These are phyloP conservation scores for Murraya koenigii DNA, from an alignment of 345 rosid genomes.

Conservation along the genomic window DNA sequence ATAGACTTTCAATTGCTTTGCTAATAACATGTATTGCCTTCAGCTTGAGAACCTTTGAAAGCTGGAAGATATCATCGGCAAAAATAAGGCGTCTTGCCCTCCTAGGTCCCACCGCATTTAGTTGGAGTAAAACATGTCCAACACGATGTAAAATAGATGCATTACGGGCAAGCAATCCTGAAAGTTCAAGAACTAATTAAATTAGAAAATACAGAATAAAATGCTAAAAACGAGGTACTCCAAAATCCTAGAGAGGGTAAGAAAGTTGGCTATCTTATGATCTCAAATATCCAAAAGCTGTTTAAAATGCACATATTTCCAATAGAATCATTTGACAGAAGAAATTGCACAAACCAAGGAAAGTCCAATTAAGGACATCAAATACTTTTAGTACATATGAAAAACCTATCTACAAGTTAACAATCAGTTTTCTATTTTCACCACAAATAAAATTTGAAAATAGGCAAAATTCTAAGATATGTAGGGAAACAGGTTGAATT, in stretches of 20 bases:
- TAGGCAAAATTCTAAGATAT: background rate
- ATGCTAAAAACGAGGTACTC: constrained; percentile 5
- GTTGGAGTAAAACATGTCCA: constrained; percentile 67
- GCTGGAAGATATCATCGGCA: constrained; percentile 88
- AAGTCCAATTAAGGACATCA: background rate
- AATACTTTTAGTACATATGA: background rate
- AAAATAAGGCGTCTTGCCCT: constrained; percentile 59
- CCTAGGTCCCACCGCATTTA: constrained; percentile 56
- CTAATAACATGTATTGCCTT: constrained; percentile 61
- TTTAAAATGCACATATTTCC: background rate
- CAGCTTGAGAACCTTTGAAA: constrained; percentile 72
- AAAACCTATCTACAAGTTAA: background rate
- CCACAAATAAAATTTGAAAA: background rate
- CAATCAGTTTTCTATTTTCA: background rate
- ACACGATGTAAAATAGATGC: constrained; percentile 67
- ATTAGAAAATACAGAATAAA: constrained; percentile 1
- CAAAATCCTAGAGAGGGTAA: constrained; percentile 4
- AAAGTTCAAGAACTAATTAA: constrained; percentile 8
- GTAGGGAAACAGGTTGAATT: background rate
- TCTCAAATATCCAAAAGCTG: background rate
- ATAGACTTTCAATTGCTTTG: constrained; percentile 69
- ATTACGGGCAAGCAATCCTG: constrained; percentile 89
- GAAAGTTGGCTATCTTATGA: background rate
- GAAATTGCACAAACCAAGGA: background rate
- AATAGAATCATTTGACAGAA: background rate